Percentiles rank a stretch among this genome's conserved stretches.
phyloP scores from a whole-genome alignment of 768 basidiomycete species.

The Tremella fuciformis region DNA sequence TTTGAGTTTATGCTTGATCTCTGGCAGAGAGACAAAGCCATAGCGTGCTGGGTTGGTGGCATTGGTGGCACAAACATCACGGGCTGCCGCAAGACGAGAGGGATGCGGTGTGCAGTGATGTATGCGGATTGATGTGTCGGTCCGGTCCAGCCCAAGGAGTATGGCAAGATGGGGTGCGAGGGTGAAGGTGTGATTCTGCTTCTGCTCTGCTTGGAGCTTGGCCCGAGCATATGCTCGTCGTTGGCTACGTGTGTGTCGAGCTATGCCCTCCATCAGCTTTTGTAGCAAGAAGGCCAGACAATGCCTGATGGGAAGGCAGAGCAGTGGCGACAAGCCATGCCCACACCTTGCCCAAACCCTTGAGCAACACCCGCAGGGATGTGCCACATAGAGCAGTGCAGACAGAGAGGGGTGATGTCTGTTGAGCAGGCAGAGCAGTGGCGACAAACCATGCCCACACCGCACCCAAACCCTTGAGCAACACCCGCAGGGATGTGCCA shows the following conservation, averaged over 20 bases:
- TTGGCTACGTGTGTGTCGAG: neutral
- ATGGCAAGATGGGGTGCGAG: neutral
- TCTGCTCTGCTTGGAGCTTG: neutral
- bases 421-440: conserved; percentile 2
- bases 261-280: neutral
- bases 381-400: neutral
- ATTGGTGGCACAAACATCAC: neutral
- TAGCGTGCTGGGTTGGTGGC: neutral
- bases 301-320: neutral
- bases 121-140: neutral
- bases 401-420: neutral
- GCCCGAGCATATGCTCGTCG: neutral
- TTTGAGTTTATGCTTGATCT: neutral
- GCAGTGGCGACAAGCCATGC: conserved; percentile 9
- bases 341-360: neutral
- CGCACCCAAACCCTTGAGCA: too few relatives aligned
- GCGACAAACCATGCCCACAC: too few relatives aligned
- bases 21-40: conserved; percentile 7
- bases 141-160: neutral
- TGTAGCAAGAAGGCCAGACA: neutral
- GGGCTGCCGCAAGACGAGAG: neutral
- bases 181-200: neutral
- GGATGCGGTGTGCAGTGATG: neutral
- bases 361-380: neutral
- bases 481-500: too few relatives aligned